Percentiles rank a stretch among this genome's conserved stretches.
phyloP scores from a whole-genome alignment of 345 rosid species.

The Brassica cretica region DNA sequence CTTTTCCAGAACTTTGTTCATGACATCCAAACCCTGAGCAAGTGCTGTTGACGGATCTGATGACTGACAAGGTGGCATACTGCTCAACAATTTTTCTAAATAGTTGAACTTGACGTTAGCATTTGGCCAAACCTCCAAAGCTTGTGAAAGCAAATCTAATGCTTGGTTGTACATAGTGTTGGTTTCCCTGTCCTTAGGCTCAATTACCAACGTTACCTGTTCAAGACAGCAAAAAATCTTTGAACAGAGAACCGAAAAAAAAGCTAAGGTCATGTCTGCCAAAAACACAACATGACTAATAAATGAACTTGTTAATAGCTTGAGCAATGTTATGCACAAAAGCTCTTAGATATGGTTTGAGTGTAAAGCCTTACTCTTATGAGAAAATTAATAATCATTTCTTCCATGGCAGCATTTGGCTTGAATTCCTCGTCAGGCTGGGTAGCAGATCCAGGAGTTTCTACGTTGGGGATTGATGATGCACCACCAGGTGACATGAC shows the following conservation, averaged over 20 bases:
- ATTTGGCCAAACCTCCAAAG: slow-evolving; percentile 97
- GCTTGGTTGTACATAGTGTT: slow-evolving; percentile 89
- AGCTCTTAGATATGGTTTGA: slow-evolving; percentile 16
- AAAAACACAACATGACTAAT: slow-evolving; percentile 5
- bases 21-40: slow-evolving; percentile 98
- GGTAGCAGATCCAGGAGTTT: slow-evolving; percentile 89
- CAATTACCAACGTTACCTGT: slow-evolving; percentile 98
- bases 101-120: slow-evolving; percentile 97
- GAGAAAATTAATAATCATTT: slow-evolving; percentile 97
- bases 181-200: slow-evolving; percentile 97
- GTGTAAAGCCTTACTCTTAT: slow-evolving; percentile 71
- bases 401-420: slow-evolving; percentile 99
- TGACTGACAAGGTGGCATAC: slow-evolving; percentile 88
- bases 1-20: slow-evolving; percentile 97
- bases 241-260: neutral
- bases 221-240: slow-evolving; percentile 9
- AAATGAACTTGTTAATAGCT: slow-evolving; percentile 13
- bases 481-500: slow-evolving; percentile 94
- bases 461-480: slow-evolving; percentile 79
- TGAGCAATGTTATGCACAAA: slow-evolving; percentile 10
- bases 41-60: slow-evolving; percentile 95
- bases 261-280: neutral
- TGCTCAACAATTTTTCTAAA: slow-evolving; percentile 81
- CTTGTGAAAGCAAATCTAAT: slow-evolving; percentile 87
- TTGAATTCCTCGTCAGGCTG: slow-evolving; percentile 99